Evolutionary conservation across 2,329 filamentous ascomycete species (phyloP), one percentile per base, ranked within the genome.

Genomic region (Metarhizium guizhouense): DNA sequence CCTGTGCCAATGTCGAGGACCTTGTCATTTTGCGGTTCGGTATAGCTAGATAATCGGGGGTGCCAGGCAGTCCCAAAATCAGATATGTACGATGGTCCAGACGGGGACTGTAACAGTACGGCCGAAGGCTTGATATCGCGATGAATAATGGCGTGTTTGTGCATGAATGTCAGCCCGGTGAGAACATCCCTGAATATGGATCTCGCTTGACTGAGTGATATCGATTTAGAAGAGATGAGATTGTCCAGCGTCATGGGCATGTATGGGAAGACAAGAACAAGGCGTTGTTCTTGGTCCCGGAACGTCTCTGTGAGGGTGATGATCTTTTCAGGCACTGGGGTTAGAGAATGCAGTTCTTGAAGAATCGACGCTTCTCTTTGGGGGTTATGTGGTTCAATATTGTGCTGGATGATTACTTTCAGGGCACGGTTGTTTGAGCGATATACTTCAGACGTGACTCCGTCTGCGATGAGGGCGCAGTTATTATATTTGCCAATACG

Each of bases 41-140:
- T 79, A 3, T 73, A 71, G 25, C 76, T 71, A 5, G 82, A 77
- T 57, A 80, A 64, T 11, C 77, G 69, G 3, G 86, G 81, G 61
- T 86, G 84, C 91, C 91, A 96, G 8, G 92, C 84, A 43, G 94
- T 95, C 52, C 94, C 93, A 72, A 99, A 97, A 69, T 99, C 94
- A 40, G 90, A 84, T 2, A 99, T 78, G 62, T 85, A 88, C 3
- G 88, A 89, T 4, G 90, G 87, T 0, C 88, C 88, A 6, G 79
- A 74, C 0, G 80, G 74, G 0, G 85, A 83, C 47, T 79, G 74
- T 49, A 96, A 78, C 8, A 96, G 76, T 40, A 99, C 80, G 54
- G 96, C 95, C 0, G 90, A 91, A 0, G 94, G 94, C 66, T 99
- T 99, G 67, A 99, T 76, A 66, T 99, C 94, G 56, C 94, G 85